Evolutionary conservation across 495 filamentous ascomycete genomes (phyloP).

Genomic region (Penicillium robsamsonii): DNA sequence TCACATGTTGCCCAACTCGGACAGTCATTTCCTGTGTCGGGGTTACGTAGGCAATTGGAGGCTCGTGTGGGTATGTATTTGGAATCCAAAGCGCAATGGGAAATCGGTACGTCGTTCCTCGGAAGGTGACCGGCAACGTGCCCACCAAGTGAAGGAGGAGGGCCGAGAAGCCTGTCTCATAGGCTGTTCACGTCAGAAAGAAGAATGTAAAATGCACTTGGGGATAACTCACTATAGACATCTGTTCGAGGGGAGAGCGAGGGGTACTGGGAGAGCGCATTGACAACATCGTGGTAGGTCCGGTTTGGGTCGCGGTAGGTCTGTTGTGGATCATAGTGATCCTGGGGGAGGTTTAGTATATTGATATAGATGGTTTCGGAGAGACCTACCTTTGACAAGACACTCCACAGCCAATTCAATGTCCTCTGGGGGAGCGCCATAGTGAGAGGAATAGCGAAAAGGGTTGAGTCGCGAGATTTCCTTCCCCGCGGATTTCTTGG

Average conservation of each 20-base stretch:
- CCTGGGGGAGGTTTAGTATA: constrained; percentile 47
- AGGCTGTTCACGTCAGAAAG: constrained; percentile 52
- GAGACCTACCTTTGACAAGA: constrained; percentile 69
- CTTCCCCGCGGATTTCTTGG: constrained; percentile 27
- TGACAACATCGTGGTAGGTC: constrained; percentile 87
- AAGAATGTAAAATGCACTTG: neutral
- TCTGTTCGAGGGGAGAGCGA: constrained; percentile 88
- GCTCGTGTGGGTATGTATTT: constrained; percentile 80
- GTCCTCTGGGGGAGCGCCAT: constrained; percentile 86
- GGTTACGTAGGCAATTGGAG: constrained; percentile 83
- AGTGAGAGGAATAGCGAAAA: constrained; percentile 18
- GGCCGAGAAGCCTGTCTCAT: constrained; percentile 82
- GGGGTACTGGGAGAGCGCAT: constrained; percentile 75
- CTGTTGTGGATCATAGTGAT: constrained; percentile 86
- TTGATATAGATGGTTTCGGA: neutral
- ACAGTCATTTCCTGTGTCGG: constrained; percentile 87
- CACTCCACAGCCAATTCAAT: constrained; percentile 91
- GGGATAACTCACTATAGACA: constrained; percentile 77
- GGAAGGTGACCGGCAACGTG: constrained; percentile 83
- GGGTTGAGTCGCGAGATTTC: constrained; percentile 10
- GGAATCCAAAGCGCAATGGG: constrained; percentile 95
- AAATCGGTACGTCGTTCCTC: constrained; percentile 86
- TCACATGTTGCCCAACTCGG: constrained; percentile 89
- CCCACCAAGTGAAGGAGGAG: constrained; percentile 85
- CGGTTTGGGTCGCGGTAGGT: constrained; percentile 90